These are phyloP conservation scores for Amanita brunnescens DNA, from an alignment of 768 basidiomycete species.

Conservation along the genomic window DNA sequence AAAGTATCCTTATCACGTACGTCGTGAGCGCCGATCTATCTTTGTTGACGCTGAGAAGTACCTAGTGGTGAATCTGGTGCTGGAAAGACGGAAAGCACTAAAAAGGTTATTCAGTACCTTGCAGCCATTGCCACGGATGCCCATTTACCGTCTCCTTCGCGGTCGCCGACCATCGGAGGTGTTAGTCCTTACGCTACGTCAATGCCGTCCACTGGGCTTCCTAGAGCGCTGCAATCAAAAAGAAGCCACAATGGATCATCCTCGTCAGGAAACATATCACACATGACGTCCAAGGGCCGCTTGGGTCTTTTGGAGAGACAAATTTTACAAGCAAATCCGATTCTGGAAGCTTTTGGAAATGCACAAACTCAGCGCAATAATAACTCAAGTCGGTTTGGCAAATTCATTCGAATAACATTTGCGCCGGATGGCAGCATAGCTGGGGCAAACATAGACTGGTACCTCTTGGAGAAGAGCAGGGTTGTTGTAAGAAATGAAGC, in stretches of 20 bases:
- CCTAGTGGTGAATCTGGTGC: slow-evolving; percentile 96
- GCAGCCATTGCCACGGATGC: slow-evolving; percentile 91
- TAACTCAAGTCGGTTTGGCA: slow-evolving; percentile 97
- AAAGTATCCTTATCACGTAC: slow-evolving; percentile 96
- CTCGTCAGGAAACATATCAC: slow-evolving; percentile 35
- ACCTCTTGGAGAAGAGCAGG: slow-evolving; percentile 93
- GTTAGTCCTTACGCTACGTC: slow-evolving; percentile 38
- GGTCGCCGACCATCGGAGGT: slow-evolving; percentile 51
- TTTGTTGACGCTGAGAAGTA: slow-evolving; percentile 10
- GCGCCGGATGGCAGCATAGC: slow-evolving; percentile 89
- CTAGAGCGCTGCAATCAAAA: slow-evolving; percentile 54
- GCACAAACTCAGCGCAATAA: slow-evolving; percentile 98
- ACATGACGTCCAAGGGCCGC: slow-evolving; percentile 56
- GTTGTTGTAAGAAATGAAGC: slow-evolving; percentile 83
- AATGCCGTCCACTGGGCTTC: slow-evolving; percentile 60
- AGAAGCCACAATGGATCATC: slow-evolving; percentile 40
- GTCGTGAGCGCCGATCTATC: slow-evolving; percentile 21
- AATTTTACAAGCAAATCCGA: slow-evolving; percentile 95
- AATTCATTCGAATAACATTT: slow-evolving; percentile 95
- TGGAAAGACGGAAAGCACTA: slow-evolving; percentile 97
- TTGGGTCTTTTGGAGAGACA: slow-evolving; percentile 90
- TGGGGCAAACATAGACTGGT: slow-evolving; percentile 99
- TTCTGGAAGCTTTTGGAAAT: slow-evolving; percentile 96
- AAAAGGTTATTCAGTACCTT: slow-evolving; percentile 99
- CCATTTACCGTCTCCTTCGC: slow-evolving; percentile 47